Conservation (phyloP, 768 basidiomycete genomes). For the Chiua virens region DNA sequence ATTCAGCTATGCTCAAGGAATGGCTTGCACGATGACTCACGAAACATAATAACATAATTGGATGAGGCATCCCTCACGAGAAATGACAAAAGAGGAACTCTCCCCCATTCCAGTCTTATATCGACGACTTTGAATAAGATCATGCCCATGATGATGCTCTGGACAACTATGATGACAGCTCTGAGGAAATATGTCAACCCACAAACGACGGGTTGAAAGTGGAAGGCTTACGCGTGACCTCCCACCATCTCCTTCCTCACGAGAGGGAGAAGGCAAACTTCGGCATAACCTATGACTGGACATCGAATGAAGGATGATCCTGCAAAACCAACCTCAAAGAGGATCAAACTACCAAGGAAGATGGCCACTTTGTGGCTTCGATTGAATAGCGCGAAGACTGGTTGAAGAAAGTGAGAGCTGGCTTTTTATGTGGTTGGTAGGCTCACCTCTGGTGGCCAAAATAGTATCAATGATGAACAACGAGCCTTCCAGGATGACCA, state of each 20-base stretch:
- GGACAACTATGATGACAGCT: conserved; percentile 26
- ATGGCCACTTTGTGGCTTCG: conserved; percentile 29
- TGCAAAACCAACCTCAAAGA: conserved; percentile 17
- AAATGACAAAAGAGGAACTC: conserved; percentile 40
- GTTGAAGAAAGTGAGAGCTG: background rate
- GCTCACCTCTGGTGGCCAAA: conserved; percentile 27
- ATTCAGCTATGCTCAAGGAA: background rate
- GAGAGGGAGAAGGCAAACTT: conserved; percentile 27
- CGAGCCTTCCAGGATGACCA: conserved; percentile 6
- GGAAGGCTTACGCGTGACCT: conserved; percentile 16
- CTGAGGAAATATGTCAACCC: conserved; percentile 4
- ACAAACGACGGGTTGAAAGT: background rate
- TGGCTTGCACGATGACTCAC: conserved; percentile 23
- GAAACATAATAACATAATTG: conserved; percentile 41
- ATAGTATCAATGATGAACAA: conserved; percentile 19
- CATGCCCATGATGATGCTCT: conserved; percentile 40
- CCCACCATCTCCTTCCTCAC: background rate
- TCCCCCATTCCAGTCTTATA: conserved; percentile 39
- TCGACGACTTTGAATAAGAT: conserved; percentile 36
- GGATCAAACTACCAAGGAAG: conserved; percentile 9
- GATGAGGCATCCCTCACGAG: conserved; percentile 48
- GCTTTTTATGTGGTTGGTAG: background rate
- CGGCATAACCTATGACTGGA: background rate
- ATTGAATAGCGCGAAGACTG: conserved; percentile 34
- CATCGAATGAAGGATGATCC: conserved; percentile 21